Evolutionary conservation across 495 filamentous ascomycete species (phyloP), one percentile per base, ranked within the genome.

Genomic region (Daldinia decipiens): DNA sequence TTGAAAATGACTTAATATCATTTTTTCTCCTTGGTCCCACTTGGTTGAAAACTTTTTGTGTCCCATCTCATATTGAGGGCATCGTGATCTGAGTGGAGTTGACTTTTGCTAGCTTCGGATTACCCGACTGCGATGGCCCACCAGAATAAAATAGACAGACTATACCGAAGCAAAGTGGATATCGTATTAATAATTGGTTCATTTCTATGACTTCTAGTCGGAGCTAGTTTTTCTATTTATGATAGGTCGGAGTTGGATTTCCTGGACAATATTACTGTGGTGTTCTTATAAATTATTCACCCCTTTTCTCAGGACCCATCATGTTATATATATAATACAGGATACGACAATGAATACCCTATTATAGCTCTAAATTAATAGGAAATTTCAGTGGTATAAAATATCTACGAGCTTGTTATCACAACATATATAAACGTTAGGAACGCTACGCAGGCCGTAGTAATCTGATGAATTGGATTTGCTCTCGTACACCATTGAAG

Each of bases 1-100:
- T 71, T 62, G 7, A 13, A 38, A 24, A 24, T 11, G 31, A 4
- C 19, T 13, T 1, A n/a, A 47, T 29, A 8, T 12, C 12, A 39
- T 15, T 34, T 17, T 51, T 38, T 38, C 45, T 60, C 39, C 29
- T 21, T 56, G 13, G 34, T 8, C 6, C 31, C 29, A 34, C 52
- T 32, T 19, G 34, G 29, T 11, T 47, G 17, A 47, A 47, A 47
- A 24, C 24, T 1, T 47, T 53, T 52, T 53, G 40, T 19, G n/a
- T 12, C 26, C 17, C 6, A 17, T 53, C 43, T n/a, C 26, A 57
- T 39, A 34, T 32, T 60, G 43, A 60, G 56, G 64, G 34, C 13
- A 67, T 67, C 56, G 45, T 67, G 64, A 7, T 24, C 47, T 59
- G 2, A 67, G 56, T 67, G 56, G 64, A 60, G 55, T 21, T 36